A percentile compares a stretch with the other conserved stretches of the same genome.
Conservation (phyloP, 179 eudicot genomes). For the Sideroxylon spinosum region DNA sequence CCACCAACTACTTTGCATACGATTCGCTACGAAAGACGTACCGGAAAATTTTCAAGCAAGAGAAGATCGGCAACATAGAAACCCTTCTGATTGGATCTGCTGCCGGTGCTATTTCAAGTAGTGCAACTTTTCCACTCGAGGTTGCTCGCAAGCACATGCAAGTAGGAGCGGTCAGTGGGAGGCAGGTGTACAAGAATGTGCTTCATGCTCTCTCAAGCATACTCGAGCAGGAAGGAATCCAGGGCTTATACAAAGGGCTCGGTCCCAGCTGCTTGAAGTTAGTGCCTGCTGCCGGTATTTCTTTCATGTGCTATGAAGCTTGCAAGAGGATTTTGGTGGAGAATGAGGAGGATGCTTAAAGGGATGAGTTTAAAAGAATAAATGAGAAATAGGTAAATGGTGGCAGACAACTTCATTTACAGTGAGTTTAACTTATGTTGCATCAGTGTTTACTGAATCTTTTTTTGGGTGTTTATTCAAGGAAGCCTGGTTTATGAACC, state of each 20-base stretch:
- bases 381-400: neutral
- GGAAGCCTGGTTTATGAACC: neutral
- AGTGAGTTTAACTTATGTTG: neutral
- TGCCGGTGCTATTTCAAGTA: constrained; percentile 83
- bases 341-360: constrained; percentile 52
- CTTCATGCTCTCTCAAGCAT: constrained; percentile 66
- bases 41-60: constrained; percentile 43
- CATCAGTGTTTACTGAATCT: neutral
- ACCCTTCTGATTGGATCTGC: constrained; percentile 77
- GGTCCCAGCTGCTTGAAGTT: constrained; percentile 84
- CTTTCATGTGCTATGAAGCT: constrained; percentile 91
- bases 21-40: constrained; percentile 64
- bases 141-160: constrained; percentile 93
- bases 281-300: constrained; percentile 89
- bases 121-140: constrained; percentile 78
- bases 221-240: constrained; percentile 63
- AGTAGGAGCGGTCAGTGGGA: constrained; percentile 68
- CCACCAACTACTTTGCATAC: constrained; percentile 79
- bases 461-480: neutral
- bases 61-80: constrained; percentile 62
- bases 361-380: neutral
- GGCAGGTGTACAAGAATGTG: constrained; percentile 64
- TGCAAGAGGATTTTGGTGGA: constrained; percentile 82
- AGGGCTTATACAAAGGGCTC: constrained; percentile 66
- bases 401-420: neutral